Evolutionary conservation across 371 early-diverging fungal species (phyloP).

Genomic region (Lichtheimia ramosa): DNA sequence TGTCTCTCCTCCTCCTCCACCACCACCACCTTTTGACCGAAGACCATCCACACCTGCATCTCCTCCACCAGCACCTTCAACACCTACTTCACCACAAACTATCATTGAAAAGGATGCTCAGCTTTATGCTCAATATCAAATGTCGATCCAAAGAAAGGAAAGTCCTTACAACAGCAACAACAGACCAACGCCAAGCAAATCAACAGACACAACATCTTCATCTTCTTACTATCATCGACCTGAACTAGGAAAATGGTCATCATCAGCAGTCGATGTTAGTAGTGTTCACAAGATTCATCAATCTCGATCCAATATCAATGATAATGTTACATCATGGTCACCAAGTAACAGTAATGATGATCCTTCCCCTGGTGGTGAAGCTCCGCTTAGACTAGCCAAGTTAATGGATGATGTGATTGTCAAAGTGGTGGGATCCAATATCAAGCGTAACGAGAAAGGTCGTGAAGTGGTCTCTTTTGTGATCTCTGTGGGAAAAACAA

Average conservation of each 20-base stretch:
- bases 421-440: constrained; percentile 67
- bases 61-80: not conserved
- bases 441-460: constrained; percentile 75
- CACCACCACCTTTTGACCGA: constrained; percentile 3
- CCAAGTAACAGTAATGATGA: not conserved
- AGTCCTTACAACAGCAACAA: not conserved
- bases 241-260: too few species aligned
- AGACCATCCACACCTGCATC: constrained; percentile 2
- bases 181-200: not conserved
- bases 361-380: too few species aligned
- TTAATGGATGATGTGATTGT: constrained; percentile 17
- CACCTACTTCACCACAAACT: constrained; percentile 5
- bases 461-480: constrained; percentile 71
- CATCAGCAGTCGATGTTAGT: too few species aligned
- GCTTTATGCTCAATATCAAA: constrained; percentile 14
- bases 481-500: constrained; percentile 43
- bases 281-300: too few species aligned
- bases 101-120: constrained; percentile 17
- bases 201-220: not conserved
- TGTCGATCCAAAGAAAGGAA: constrained; percentile 7
- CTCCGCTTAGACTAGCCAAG: not conserved
- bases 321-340: not conserved
- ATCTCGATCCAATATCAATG: not conserved
- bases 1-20: constrained; percentile 29
- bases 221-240: too few species aligned